These are phyloP conservation scores for Cyclotella kingstonii DNA, from an alignment of 108 stramenopile species.

Conservation along the genomic window DNA sequence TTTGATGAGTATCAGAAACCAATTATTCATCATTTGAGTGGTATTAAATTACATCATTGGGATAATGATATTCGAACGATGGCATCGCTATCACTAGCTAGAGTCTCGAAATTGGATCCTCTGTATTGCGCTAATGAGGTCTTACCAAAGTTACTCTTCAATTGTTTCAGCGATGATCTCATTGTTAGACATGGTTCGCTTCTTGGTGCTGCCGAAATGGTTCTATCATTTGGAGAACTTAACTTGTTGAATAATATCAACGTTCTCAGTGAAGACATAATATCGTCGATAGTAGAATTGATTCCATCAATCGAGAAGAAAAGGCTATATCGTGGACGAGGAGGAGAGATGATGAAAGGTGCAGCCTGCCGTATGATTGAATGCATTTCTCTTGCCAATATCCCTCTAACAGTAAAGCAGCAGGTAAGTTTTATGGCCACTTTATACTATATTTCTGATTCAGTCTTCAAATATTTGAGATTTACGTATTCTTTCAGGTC, in stretches of 20 bases:
- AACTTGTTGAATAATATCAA: constrained; percentile 18
- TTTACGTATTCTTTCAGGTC: constrained; percentile 42
- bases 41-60: constrained; percentile 89
- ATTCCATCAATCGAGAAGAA: constrained; percentile 90
- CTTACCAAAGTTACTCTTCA: constrained; percentile 70
- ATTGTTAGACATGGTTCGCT: constrained; percentile 85
- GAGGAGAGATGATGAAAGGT: constrained; percentile 91
- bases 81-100: constrained; percentile 70
- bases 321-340: constrained; percentile 94
- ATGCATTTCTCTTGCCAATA: constrained; percentile 68
- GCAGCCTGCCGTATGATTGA: constrained; percentile 93
- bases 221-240: constrained; percentile 64
- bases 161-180: constrained; percentile 61
- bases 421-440: constrained; percentile 47
- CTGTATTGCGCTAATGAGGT: constrained; percentile 47
- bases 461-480: not conserved
- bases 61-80: constrained; percentile 81
- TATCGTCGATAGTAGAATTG: constrained; percentile 51
- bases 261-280: constrained; percentile 15
- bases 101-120: constrained; percentile 61
- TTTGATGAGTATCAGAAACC: constrained; percentile 79
- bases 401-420: constrained; percentile 72
- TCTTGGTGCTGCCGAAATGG: constrained; percentile 79
- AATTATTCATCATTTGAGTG: constrained; percentile 78
- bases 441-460: not conserved